These are phyloP conservation scores for Xeromyces bisporus DNA, from an alignment of 495 filamentous ascomycete species.

Conservation along the genomic window DNA sequence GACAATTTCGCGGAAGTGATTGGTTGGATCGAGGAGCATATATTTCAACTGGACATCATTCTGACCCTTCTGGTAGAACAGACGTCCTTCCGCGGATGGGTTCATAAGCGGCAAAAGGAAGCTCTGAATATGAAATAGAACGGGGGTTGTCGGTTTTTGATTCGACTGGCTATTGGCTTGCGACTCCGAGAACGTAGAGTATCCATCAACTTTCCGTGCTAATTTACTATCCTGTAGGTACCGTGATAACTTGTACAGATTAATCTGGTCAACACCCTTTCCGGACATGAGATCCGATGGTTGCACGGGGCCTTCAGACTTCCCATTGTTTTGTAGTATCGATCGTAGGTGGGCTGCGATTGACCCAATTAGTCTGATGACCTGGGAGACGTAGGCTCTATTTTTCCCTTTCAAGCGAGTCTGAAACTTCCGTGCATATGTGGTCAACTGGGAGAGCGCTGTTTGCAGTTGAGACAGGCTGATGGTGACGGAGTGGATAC, in stretches of 20 bases:
- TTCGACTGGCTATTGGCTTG: conserved; percentile 11
- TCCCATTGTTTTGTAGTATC: conserved; percentile 27
- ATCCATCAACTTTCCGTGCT: conserved; percentile 86
- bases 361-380: conserved; percentile 63
- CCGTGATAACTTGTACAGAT: conserved; percentile 68
- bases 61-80: conserved; percentile 54
- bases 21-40: conserved; percentile 82
- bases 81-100: conserved; percentile 67
- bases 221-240: conserved; percentile 89
- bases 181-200: conserved; percentile 44
- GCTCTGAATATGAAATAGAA: conserved; percentile 66
- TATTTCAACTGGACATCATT: conserved; percentile 55
- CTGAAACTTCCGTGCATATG: conserved; percentile 75
- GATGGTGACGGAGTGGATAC: conserved; percentile 68
- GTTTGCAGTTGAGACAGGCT: conserved; percentile 52
- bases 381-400: conserved; percentile 75
- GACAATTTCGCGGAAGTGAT: conserved; percentile 80
- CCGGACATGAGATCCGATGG: conserved; percentile 54
- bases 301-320: conserved; percentile 46
- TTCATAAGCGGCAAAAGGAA: conserved; percentile 78
- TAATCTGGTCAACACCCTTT: conserved; percentile 89
- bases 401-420: conserved; percentile 86
- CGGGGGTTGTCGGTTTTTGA: conserved; percentile 39
- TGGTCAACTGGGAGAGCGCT: conserved; percentile 54
- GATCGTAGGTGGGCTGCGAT: conserved; percentile 44